Evolutionary conservation across 2,329 filamentous ascomycete genomes (phyloP), one percentile per base, ranked within the genome.

Genomic region (Myriosclerotinia curreyana): DNA sequence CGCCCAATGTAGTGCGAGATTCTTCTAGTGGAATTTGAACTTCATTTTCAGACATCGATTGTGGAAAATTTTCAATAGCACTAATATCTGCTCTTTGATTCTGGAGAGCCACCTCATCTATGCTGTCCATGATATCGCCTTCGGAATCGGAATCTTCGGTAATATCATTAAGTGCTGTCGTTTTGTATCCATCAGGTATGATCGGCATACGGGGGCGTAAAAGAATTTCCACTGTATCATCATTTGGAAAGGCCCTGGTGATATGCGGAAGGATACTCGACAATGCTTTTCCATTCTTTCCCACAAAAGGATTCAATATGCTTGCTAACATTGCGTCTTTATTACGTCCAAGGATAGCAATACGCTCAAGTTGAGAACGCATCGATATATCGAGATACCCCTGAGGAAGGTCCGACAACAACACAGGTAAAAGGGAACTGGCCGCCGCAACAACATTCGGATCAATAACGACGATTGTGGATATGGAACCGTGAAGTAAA

Each of bases 191-290:
- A 42, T 68, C 60, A 74, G 70, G 65, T 69, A 76, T 66, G 63
- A 80, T 73, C 2, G 82, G 80, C 79, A 83, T 80, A 51, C 81
- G 76, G 15, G 82, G 82, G 60, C 80, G 75, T 28, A 83, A 79
- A 64, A 97, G 75, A 12, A 89, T 82, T 76, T 97, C 93, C 1
- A 95, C 84, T 20, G 82, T 83, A 64, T 84, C 79, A 58, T 88
- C 83, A 14, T 81, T 75, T 0, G 86, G 81, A 71, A 86, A 90
- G 59, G 84, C 82, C 62, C 86, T 83, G 9, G 86, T 84, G 34
- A 97, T 78, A 71, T 96, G 90, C 0, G 94, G 93, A 55, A 96
- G 77, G 55, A 96, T 88, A 74, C 88, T 95, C 36, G 89, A 82
- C 66, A 86, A 84, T 60, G 85, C 83, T 68, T 85, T 80, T 50